Conservation (phyloP, 176 grass and related monocot species). For the Oryza brachyantha region DNA sequence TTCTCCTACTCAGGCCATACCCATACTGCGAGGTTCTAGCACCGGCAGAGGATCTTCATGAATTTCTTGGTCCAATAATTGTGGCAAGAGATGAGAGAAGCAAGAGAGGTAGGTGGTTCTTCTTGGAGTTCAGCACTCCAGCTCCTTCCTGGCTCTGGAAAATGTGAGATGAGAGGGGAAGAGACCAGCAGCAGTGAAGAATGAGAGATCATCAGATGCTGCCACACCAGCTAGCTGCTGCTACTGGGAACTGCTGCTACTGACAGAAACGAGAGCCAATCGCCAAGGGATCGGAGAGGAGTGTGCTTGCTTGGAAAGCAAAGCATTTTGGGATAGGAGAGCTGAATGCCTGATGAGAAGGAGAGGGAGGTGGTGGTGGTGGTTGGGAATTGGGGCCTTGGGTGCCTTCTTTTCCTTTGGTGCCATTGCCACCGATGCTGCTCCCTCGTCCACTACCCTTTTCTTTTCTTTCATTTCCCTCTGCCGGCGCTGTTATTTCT, state of each 20-base stretch:
- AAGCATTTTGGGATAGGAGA: conserved; percentile 38
- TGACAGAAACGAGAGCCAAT: background rate
- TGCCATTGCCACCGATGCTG: conserved; percentile 13
- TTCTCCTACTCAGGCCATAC: background rate
- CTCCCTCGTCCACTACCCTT: conserved; percentile 32
- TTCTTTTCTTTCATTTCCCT: background rate
- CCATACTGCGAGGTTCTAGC: conserved; percentile 17
- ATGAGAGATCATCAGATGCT: conserved; percentile 25
- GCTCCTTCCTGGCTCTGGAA: background rate
- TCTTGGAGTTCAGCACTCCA: no score
- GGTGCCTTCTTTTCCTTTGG: conserved; percentile 20
- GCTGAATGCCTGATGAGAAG: background rate
- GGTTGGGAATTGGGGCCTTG: conserved; percentile 55
- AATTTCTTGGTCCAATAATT: conserved; percentile 38
- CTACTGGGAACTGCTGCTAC: background rate
- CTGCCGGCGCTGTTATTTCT: conserved; percentile 15
- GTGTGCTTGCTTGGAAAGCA: conserved; percentile 67
- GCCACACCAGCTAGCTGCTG: background rate
- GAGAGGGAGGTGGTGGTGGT: conserved; percentile 17
- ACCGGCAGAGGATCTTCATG: conserved; percentile 31
- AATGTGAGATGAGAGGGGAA: background rate
- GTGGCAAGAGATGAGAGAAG: conserved; percentile 25
- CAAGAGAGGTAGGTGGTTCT: background rate
- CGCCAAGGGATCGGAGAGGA: background rate
- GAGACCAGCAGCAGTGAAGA: background rate